Percentiles rank a stretch among this genome's conserved stretches.
phyloP scores from a whole-genome alignment of 2,329 filamentous ascomycete species.

The Hypoxylon sp. region DNA sequence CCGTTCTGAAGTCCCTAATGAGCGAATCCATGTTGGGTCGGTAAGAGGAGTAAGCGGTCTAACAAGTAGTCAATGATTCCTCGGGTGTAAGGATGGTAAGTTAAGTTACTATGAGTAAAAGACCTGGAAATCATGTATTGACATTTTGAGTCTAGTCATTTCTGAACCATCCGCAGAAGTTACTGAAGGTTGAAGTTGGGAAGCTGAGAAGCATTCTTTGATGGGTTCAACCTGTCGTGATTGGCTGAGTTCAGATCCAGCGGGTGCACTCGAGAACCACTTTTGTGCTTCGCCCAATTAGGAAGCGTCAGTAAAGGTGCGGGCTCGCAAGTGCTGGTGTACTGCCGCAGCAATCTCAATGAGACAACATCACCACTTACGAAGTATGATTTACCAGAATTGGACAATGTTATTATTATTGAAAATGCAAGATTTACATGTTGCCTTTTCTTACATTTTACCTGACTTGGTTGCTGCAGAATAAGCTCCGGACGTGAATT shows the following conservation, averaged over 20 bases:
- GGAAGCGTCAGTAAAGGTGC: background rate
- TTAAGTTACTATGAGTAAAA: slow-evolving; percentile 3
- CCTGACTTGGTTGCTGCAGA: background rate
- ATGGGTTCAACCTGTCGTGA: slow-evolving; percentile 32
- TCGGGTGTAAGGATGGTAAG: background rate
- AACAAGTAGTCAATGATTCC: background rate
- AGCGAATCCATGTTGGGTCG: slow-evolving; percentile 73
- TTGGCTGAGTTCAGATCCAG: slow-evolving; percentile 31
- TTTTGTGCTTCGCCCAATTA: slow-evolving; percentile 3
- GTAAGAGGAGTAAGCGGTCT: background rate
- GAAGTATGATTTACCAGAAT: background rate
- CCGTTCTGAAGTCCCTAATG: slow-evolving; percentile 80
- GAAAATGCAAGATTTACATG: background rate
- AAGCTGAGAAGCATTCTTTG: slow-evolving; percentile 33
- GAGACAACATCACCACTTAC: background rate
- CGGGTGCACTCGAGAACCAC: background rate
- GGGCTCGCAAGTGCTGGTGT: background rate
- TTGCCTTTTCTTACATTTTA: background rate
- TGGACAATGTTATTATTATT: background rate
- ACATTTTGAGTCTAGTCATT: slow-evolving; percentile 7
- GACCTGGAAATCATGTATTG: slow-evolving; percentile 22
- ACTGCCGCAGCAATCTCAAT: background rate
- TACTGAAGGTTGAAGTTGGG: slow-evolving; percentile 14
- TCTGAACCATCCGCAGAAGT: slow-evolving; percentile 13
- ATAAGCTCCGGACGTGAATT: background rate